Evolutionary conservation across 2,329 filamentous ascomycete genomes (phyloP).

Genomic region (Aschersonia sp.): DNA sequence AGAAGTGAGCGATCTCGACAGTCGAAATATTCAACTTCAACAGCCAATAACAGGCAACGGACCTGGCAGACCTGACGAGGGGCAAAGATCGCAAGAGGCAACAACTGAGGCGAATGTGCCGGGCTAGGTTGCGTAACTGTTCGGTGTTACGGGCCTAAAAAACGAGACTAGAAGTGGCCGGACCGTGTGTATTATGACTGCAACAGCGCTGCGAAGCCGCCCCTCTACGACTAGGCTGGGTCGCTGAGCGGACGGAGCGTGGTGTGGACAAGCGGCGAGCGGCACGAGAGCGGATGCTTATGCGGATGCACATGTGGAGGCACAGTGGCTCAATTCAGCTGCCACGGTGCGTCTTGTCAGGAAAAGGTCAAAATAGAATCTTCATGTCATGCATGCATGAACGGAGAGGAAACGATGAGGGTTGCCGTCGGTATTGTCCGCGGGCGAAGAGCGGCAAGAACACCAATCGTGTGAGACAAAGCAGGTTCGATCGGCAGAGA

Average conservation of each 20-base stretch:
- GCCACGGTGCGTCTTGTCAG: slow-evolving; percentile 1
- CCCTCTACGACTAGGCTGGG: too few species aligned
- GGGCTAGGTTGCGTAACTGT: slow-evolving; percentile 5
- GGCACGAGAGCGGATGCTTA: slow-evolving; percentile 2
- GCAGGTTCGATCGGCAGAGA: too few species aligned
- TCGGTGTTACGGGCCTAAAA: slow-evolving; percentile 7
- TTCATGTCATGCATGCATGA: neutral
- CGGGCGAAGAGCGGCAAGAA: too few species aligned
- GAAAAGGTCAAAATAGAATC: neutral
- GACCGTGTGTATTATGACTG: slow-evolving; percentile 1
- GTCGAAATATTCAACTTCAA: too few species aligned
- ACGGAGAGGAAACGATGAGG: too few species aligned
- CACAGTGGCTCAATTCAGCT: slow-evolving; percentile 1
- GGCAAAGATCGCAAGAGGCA: neutral
- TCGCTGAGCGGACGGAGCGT: neutral
- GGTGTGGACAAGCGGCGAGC: neutral
- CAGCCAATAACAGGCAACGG: neutral
- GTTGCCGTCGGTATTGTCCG: too few species aligned
- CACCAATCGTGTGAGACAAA: too few species aligned
- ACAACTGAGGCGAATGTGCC: neutral
- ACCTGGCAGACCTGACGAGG: too few species aligned
- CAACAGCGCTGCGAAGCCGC: too few species aligned
- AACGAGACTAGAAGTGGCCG: slow-evolving; percentile 1
- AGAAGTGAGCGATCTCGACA: too few species aligned
- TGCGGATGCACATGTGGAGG: neutral